These are phyloP conservation scores for Arthrobotrys conoides DNA, from an alignment of 2,329 filamentous ascomycete species.

Conservation along the genomic window DNA sequence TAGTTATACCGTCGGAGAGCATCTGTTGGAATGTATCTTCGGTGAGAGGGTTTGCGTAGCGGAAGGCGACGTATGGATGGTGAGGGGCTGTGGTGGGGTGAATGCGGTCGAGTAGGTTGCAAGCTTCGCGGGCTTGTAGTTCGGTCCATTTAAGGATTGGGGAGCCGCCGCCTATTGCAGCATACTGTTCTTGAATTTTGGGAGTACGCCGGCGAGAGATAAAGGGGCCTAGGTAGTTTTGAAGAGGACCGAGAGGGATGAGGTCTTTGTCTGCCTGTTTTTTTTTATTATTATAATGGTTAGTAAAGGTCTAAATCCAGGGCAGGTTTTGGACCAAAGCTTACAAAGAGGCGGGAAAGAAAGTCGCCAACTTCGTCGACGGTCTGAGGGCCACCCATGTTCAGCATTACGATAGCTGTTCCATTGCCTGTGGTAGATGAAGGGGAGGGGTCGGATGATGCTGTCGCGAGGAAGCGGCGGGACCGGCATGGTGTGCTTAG, in stretches of 20 bases:
- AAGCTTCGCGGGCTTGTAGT: conserved; percentile 93
- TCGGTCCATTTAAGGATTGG: conserved; percentile 99
- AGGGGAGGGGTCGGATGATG: conserved; percentile 29
- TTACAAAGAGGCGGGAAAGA: conserved; percentile 89
- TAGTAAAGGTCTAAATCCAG: conserved; percentile 2
- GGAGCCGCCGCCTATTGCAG: conserved; percentile 95
- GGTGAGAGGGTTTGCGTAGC: conserved; percentile 92
- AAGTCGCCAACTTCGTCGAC: conserved; percentile 90
- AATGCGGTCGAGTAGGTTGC: conserved; percentile 91
- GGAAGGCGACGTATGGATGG: conserved; percentile 97
- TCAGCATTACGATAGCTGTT: conserved; percentile 98
- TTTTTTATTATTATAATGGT: neutral
- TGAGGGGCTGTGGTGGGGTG: conserved; percentile 95
- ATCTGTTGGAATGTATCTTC: conserved; percentile 91
- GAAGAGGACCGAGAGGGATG: conserved; percentile 92
- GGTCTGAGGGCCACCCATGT: conserved; percentile 96
- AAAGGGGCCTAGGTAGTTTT: conserved; percentile 89
- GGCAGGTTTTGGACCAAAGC: conserved; percentile 65
- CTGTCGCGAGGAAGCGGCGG: conserved; percentile 1
- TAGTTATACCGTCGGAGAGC: conserved; percentile 89
- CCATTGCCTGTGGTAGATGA: conserved; percentile 35
- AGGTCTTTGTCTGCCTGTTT: conserved; percentile 87
- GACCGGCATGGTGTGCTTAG: conserved; percentile 14
- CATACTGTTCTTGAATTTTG: conserved; percentile 96
- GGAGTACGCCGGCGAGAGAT: conserved; percentile 90